Conservation (phyloP, 805 yeast genomes). For the Jamesozyma piceae region DNA sequence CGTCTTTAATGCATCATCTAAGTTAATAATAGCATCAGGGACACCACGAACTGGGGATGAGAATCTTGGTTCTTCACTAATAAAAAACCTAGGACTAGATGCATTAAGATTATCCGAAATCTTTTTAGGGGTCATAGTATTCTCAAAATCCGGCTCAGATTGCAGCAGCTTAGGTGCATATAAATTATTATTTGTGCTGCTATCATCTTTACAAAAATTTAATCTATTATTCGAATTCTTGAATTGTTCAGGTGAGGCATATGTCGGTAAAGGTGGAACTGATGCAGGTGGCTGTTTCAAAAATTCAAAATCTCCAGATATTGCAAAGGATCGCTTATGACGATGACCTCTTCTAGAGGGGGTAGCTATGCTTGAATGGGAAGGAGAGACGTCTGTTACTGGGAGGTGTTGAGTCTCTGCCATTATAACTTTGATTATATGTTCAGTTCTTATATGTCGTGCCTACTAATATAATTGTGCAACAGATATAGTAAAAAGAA, state of each 20-base stretch:
- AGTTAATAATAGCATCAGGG: constrained; percentile 49
- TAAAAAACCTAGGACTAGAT: constrained; percentile 25
- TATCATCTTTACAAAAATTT: neutral
- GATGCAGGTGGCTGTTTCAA: constrained; percentile 21
- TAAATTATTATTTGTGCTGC: neutral
- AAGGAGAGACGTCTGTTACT: constrained; percentile 8
- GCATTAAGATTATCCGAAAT: constrained; percentile 3
- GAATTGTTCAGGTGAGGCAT: neutral
- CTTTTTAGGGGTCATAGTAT: constrained; percentile 4
- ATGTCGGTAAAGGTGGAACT: constrained; percentile 1
- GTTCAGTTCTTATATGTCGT: neutral
- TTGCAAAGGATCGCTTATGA: constrained; percentile 80
- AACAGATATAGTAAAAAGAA: too few relatives aligned
- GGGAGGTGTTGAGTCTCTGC: constrained; percentile 17
- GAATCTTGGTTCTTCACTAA: constrained; percentile 27
- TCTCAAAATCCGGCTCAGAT: neutral
- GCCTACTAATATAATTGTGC: too few relatives aligned
- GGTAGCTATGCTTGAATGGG: constrained; percentile 12
- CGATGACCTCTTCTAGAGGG: constrained; percentile 50
- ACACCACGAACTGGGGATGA: constrained; percentile 28
- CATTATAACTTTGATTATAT: neutral
- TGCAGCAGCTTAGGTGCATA: neutral
- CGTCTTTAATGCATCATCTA: constrained; percentile 43
- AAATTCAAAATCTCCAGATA: constrained; percentile 74
- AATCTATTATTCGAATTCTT: neutral